phyloP scores from a whole-genome alignment of 768 basidiomycete species.

The Trametes sanguinea region DNA sequence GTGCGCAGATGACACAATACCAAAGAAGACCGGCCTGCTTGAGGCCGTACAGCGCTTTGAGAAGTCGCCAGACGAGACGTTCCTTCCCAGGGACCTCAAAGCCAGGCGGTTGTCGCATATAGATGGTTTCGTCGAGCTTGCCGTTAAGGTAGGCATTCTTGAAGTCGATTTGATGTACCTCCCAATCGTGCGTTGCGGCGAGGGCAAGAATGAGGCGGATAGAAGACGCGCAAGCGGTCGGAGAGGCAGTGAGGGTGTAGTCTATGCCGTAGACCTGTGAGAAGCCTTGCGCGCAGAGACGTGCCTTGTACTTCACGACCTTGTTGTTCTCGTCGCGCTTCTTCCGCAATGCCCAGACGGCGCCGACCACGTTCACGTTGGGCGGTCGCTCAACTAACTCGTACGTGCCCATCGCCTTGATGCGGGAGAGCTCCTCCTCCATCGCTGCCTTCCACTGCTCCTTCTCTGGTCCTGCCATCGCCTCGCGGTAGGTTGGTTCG shows the following conservation, averaged over 20 bases:
- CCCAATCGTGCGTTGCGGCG: constrained; percentile 28
- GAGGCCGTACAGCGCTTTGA: constrained; percentile 32
- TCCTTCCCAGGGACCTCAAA: neutral
- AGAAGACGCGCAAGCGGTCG: constrained; percentile 31
- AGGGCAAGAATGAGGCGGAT: constrained; percentile 31
- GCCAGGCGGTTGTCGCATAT: constrained; percentile 11
- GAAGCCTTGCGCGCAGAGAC: constrained; percentile 37
- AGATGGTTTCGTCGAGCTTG: constrained; percentile 19
- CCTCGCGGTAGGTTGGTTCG: neutral
- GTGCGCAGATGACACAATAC: constrained; percentile 19
- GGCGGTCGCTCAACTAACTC: constrained; percentile 9
- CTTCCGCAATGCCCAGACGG: constrained; percentile 29
- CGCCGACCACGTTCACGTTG: constrained; percentile 14
- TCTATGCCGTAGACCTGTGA: constrained; percentile 33
- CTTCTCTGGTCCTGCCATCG: neutral
- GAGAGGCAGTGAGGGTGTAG: constrained; percentile 31
- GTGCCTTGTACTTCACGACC: constrained; percentile 25
- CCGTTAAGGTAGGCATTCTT: constrained; percentile 35
- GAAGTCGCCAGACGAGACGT: constrained; percentile 23
- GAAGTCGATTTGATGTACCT: constrained; percentile 37
- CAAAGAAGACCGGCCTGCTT: constrained; percentile 29
- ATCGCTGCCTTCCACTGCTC: constrained; percentile 11
- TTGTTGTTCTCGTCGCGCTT: constrained; percentile 29
- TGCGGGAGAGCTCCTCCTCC: constrained; percentile 13
- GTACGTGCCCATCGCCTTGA: constrained; percentile 8